Percentiles rank a stretch among this genome's conserved stretches.
These are phyloP conservation scores for Leishmania tarentolae DNA, from an alignment of 208 protist species.

Conservation along the genomic window DNA sequence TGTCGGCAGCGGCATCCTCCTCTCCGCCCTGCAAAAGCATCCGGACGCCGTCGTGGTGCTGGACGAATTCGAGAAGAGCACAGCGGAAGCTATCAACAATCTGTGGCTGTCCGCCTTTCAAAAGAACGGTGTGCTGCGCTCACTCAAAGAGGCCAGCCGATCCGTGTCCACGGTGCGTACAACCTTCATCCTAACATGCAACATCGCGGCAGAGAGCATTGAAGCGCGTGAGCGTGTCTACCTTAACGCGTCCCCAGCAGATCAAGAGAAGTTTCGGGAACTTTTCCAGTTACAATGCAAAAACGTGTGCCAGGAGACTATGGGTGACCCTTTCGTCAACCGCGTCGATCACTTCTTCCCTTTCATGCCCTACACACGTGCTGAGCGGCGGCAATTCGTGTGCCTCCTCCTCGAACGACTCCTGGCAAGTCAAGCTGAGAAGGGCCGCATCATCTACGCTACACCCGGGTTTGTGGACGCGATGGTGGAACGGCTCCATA, in stretches of 20 bases:
- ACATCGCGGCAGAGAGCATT: conserved; percentile 67
- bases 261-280: conserved; percentile 45
- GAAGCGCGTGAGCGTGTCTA: conserved; percentile 37
- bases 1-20: conserved; percentile 80
- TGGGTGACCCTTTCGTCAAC: conserved; percentile 87
- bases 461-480: conserved; percentile 61
- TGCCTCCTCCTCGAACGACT: conserved; percentile 67
- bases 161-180: conserved; percentile 73
- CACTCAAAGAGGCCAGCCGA: conserved; percentile 72
- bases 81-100: conserved; percentile 79
- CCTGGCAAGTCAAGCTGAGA: conserved; percentile 49
- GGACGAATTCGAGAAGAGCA: conserved; percentile 90
- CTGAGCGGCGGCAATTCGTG: conserved; percentile 65
- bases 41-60: conserved; percentile 81
- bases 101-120: conserved; percentile 90
- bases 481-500: conserved; percentile 47
- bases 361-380: conserved; percentile 76
- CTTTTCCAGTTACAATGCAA: conserved; percentile 54
- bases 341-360: conserved; percentile 84
- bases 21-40: conserved; percentile 70
- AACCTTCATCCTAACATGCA: conserved; percentile 88
- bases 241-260: conserved; percentile 31
- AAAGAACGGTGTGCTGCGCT: conserved; percentile 83
- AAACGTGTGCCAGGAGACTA: conserved; percentile 42
- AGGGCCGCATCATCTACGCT: conserved; percentile 43